phyloP scores from a whole-genome alignment of 768 basidiomycete species.

The Naganishia randhawae region DNA sequence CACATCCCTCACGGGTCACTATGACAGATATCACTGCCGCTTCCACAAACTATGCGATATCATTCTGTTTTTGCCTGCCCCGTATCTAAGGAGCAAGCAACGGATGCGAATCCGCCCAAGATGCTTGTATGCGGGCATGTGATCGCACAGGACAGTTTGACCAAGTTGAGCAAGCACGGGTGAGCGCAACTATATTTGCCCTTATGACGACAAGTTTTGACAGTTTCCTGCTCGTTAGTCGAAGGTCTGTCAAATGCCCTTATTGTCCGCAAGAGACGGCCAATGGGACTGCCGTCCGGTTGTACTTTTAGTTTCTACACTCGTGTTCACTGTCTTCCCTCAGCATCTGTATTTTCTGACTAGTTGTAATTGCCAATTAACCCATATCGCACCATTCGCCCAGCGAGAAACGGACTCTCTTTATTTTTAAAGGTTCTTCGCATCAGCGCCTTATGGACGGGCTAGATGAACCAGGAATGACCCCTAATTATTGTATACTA shows the following conservation, averaged over 20 bases:
- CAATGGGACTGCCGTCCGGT: constrained; percentile 44
- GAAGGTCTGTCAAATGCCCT: constrained; percentile 77
- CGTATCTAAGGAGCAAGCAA: constrained; percentile 95
- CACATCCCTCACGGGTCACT: not conserved
- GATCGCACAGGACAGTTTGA: constrained; percentile 83
- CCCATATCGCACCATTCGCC: not conserved
- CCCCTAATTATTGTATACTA: too few species aligned
- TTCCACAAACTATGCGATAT: constrained; percentile 80
- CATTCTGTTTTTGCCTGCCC: constrained; percentile 97
- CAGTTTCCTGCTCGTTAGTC: constrained; percentile 54
- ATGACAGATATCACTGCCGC: constrained; percentile 84
- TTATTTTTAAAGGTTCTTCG: too few species aligned
- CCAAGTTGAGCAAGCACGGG: constrained; percentile 82
- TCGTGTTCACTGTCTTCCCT: not conserved
- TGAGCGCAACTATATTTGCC: constrained; percentile 54
- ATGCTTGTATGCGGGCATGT: constrained; percentile 97
- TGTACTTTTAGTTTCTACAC: constrained; percentile 47
- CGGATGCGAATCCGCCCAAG: constrained; percentile 90
- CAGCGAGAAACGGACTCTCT: not conserved
- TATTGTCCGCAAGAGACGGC: constrained; percentile 77
- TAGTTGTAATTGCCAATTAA: not conserved
- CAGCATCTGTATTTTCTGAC: not conserved
- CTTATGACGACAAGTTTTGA: not conserved
- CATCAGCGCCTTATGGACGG: not conserved
- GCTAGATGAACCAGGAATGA: too few species aligned